phyloP scores from a whole-genome alignment of 306 rosid species.

The Trifolium subterraneum region DNA sequence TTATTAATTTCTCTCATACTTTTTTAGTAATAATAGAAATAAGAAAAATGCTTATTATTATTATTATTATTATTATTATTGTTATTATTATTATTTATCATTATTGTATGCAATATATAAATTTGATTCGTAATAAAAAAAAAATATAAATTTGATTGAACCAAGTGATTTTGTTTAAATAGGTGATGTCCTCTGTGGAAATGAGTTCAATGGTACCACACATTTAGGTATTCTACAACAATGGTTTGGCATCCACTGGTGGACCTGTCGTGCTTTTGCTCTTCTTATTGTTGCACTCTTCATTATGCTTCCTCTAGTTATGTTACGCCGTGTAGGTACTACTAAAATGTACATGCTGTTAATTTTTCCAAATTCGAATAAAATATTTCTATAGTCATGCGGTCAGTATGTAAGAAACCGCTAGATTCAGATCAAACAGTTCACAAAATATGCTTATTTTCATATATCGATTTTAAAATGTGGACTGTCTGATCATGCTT shows the following conservation, averaged over 20 bases:
- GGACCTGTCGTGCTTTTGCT: constrained; percentile 62
- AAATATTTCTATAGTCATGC: not conserved
- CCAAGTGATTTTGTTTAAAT: not conserved
- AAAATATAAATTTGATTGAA: not conserved
- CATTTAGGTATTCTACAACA: constrained; percentile 64
- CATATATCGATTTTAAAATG: too few relatives aligned
- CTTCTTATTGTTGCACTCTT: constrained; percentile 50
- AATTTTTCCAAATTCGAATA: not conserved
- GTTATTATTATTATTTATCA: too few relatives aligned
- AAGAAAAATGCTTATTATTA: too few relatives aligned
- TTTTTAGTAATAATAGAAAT: too few relatives aligned
- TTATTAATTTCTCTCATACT: too few relatives aligned
- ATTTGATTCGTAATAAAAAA: too few relatives aligned
- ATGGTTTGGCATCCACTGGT: constrained; percentile 70
- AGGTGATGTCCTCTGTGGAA: constrained; percentile 73
- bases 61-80: too few relatives aligned
- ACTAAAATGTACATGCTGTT: not conserved
- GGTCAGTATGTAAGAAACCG: not conserved
- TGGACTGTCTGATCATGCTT: too few relatives aligned
- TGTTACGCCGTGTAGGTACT: constrained; percentile 59
- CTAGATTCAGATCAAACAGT: not conserved
- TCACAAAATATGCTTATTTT: too few relatives aligned
- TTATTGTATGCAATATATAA: not conserved
- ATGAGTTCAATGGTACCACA: constrained; percentile 38
- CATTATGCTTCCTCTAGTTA: constrained; percentile 58